Conservation (phyloP, 192 early-diverging fungal species). For the Kickxella alabastrina region DNA sequence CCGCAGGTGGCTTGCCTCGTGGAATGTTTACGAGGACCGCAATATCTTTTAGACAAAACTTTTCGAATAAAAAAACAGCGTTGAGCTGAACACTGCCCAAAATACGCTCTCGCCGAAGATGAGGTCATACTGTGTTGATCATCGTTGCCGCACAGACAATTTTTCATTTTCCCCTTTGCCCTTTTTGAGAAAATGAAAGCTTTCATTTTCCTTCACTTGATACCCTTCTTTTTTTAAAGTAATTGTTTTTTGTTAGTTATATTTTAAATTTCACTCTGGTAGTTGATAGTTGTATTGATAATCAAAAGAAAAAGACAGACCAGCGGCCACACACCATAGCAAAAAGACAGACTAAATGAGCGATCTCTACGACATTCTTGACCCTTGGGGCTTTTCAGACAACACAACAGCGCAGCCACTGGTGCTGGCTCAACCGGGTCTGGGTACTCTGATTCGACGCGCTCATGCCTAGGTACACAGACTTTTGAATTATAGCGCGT, state of each 20-base stretch:
- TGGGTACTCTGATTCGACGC: slow-evolving; percentile 8
- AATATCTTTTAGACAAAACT: slow-evolving; percentile 20
- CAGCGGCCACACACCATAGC: too few species aligned
- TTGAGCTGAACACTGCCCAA: neutral
- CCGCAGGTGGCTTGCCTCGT: slow-evolving; percentile 67
- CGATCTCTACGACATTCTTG: slow-evolving; percentile 52
- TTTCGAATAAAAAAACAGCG: neutral
- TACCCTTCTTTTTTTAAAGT: neutral
- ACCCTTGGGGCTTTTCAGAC: slow-evolving; percentile 46
- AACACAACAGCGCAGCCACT: slow-evolving; percentile 4
- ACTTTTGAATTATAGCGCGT: neutral
- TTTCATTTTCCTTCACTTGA: neutral
- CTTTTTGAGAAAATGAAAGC: neutral
- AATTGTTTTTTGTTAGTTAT: too few species aligned
- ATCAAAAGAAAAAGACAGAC: too few species aligned
- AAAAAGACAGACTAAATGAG: too few species aligned
- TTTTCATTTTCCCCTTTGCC: neutral
- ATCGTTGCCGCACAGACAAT: neutral
- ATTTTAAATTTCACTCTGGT: neutral
- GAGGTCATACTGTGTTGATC: neutral
- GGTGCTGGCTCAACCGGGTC: neutral
- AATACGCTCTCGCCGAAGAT: neutral
- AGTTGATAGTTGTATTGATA: too few species aligned
- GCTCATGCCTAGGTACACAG: slow-evolving; percentile 40
- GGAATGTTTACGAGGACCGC: slow-evolving; percentile 68